Conservation (phyloP, 257 asterid species). For the Salvia splendens region DNA sequence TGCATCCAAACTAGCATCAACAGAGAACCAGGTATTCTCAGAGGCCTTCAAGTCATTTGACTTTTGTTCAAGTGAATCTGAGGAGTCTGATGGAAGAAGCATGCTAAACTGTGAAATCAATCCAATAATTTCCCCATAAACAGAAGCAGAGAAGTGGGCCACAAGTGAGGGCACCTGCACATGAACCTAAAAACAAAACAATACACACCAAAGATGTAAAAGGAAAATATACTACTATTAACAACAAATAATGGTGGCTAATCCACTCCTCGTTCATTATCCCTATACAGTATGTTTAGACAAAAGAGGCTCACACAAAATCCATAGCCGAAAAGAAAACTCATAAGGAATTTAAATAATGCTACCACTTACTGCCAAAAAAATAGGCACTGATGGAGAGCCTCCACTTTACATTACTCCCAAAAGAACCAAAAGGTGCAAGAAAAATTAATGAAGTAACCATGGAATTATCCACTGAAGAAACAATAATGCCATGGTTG, state of each 20-base stretch:
- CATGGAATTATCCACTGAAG: constrained; percentile 19
- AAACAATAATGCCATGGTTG: constrained; percentile 17
- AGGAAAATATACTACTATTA: not conserved
- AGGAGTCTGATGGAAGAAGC: constrained; percentile 49
- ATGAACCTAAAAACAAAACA: constrained; percentile 54
- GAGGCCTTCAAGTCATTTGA: constrained; percentile 40
- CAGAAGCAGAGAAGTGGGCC: constrained; percentile 67
- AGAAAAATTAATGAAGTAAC: not conserved
- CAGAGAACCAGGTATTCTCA: constrained; percentile 54
- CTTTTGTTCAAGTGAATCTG: constrained; percentile 36
- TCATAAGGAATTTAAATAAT: not conserved
- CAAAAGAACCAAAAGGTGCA: constrained; percentile 15
- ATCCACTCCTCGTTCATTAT: not conserved
- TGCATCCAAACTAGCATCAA: constrained; percentile 51
- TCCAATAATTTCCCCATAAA: constrained; percentile 55
- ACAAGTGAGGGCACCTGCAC: constrained; percentile 60
- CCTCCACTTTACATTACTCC: not conserved
- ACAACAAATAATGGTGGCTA: not conserved
- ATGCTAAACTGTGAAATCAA: constrained; percentile 42
- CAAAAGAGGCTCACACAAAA: not conserved
- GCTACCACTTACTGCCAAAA: not conserved
- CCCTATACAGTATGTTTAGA: not conserved
- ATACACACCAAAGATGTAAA: constrained; percentile 29
- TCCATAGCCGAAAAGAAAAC: constrained; percentile 4
- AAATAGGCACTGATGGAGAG: not conserved